Base-by-base conservation (phyloP, 2,329 filamentous ascomycete genomes). In the Botrytis cinerea region DNA sequence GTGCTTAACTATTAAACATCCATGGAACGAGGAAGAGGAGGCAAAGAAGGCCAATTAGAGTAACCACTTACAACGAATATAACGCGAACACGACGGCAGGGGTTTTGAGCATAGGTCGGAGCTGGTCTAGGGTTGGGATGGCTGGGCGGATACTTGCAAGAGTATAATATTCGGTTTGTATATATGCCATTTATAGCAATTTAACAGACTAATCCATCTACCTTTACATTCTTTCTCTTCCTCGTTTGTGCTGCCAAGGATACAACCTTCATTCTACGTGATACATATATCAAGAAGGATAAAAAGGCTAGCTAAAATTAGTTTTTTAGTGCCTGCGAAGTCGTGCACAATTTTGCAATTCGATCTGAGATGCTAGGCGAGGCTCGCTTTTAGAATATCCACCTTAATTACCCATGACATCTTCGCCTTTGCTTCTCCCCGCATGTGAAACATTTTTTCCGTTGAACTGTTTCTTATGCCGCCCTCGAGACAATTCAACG, bases 1-100 rank as follows among this genome's bases (percentile, higher is more conserved):
- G 94, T 99, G 96, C 81, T 86, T 99, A 81, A 97, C 93, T 1
- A 99, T 99, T 84, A 99, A 99, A 88, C 91, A 98, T 79, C 89
- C 89, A 35, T 86, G 87, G 76, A 84, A 80, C 71, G 77, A 82
- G 70, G 82, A 84, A 73, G 80, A 81, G 8, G 78, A 81, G 45
- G 74, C 76, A 40, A 81, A 81, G 74, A 80, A 80, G 74, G 73
- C 64, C 28, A 74, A 79, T 63, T 73, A 73, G 40, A 70, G 61
- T 40, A 28, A 16, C 18, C 32, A 32, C 62, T 57, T 28, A 32
- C 32, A 51, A 72, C 59, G 62, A 66, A 38, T 25, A 14, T 28
- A 69, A 72, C 28, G 70, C 18, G 63, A 68, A 68, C 46, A 72
- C 51, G 70, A 69, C 38, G 25, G 51, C 6, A 16, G 40, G 25